Evolutionary conservation across 1,284 basidiomycete genomes (phyloP).

Genomic region (Inonotus obliquus): DNA sequence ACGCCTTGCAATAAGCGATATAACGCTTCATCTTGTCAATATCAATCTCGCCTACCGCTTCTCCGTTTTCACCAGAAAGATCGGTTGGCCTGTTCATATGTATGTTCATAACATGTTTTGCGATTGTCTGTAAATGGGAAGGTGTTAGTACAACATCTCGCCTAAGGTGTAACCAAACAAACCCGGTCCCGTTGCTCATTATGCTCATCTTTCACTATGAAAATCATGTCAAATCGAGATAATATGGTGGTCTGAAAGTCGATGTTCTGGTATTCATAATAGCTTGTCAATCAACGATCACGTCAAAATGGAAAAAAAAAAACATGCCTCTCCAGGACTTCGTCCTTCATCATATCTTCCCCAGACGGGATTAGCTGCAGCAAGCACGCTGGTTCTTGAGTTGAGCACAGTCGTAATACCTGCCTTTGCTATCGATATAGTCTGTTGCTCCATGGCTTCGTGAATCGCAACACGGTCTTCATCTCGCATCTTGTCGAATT

Average conservation of each 20-base stretch:
- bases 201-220: constrained; percentile 98
- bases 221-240: constrained; percentile 99
- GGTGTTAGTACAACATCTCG: neutral
- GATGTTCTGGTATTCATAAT: constrained; percentile 63
- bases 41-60: constrained; percentile 88
- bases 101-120: constrained; percentile 97
- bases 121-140: constrained; percentile 68
- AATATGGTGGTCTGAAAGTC: constrained; percentile 99
- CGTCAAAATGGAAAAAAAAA: neutral
- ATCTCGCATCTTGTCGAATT: constrained; percentile 99
- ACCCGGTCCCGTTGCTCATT: constrained; percentile 91
- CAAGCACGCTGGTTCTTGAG: constrained; percentile 92
- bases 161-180: constrained; percentile 24
- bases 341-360: constrained; percentile 97
- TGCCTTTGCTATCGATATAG: constrained; percentile 98
- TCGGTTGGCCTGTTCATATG: constrained; percentile 90
- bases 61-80: constrained; percentile 53
- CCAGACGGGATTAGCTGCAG: constrained; percentile 98
- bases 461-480: constrained; percentile 99
- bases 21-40: constrained; percentile 99
- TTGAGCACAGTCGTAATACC: constrained; percentile 99
- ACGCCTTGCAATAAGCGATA: constrained; percentile 95
- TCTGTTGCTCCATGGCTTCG: constrained; percentile 99
- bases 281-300: neutral
- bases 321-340: constrained; percentile 84